Evolutionary conservation across 768 basidiomycete species (phyloP).

Genomic region (Phlebiopsis gigantea): DNA sequence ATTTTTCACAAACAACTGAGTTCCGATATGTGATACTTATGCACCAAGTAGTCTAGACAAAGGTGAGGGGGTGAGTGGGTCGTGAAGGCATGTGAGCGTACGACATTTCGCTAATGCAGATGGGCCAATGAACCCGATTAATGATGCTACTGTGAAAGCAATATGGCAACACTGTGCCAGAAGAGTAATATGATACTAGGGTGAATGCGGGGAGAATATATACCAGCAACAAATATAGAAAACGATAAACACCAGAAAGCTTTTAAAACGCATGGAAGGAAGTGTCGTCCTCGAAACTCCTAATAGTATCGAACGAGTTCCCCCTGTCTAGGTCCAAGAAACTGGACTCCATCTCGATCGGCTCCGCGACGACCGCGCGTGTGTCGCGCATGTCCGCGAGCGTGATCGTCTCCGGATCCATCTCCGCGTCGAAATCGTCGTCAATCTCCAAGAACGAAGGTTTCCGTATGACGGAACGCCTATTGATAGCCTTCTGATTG

Average conservation of each 20-base stretch:
- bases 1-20: constrained; percentile 11
- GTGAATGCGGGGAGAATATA: constrained; percentile 1
- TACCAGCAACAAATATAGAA: not conserved
- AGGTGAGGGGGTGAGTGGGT: not conserved
- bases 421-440: constrained; percentile 21
- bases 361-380: not conserved
- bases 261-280: constrained; percentile 4
- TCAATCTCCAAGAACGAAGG: constrained; percentile 72
- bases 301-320: constrained; percentile 35
- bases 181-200: constrained; percentile 11
- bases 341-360: constrained; percentile 26
- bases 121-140: not conserved
- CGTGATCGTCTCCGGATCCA: constrained; percentile 3
- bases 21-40: constrained; percentile 11
- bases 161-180: constrained; percentile 11
- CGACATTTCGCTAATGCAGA: not conserved
- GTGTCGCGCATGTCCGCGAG: constrained; percentile 2
- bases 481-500: constrained; percentile 18
- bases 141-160: constrained; percentile 5
- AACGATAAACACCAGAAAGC: constrained; percentile 2
- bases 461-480: constrained; percentile 55
- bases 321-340: constrained; percentile 37
- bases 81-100: not conserved
- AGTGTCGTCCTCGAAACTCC: constrained; percentile 20
- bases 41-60: constrained; percentile 20